phyloP scores from a whole-genome alignment of 176 grass and related monocot species.

The Canna indica region DNA sequence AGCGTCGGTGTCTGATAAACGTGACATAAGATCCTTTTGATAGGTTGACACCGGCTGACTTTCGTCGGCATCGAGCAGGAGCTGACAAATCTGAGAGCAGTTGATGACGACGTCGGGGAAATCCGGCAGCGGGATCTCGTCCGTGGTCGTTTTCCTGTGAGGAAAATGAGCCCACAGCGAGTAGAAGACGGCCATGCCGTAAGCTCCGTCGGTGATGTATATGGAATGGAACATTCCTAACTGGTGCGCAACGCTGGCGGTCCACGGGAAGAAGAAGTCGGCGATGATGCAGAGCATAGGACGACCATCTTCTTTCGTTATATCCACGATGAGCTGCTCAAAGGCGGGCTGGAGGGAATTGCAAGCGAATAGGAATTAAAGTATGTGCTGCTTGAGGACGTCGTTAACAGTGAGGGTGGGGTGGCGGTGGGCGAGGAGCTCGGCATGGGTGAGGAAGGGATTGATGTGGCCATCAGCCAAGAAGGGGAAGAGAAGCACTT shows the following conservation, averaged over 20 bases:
- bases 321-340: constrained; percentile 30
- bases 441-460: constrained; percentile 27
- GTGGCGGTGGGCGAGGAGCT: constrained; percentile 10
- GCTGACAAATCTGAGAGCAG: constrained; percentile 36
- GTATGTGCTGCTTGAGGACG: constrained; percentile 40
- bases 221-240: constrained; percentile 30
- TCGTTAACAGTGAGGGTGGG: constrained; percentile 23
- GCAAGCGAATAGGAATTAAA: constrained; percentile 34
- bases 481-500: constrained; percentile 33
- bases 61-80: constrained; percentile 12
- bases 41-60: constrained; percentile 35
- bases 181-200: constrained; percentile 34
- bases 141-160: constrained; percentile 13
- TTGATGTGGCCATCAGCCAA: constrained; percentile 28
- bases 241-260: constrained; percentile 24
- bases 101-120: constrained; percentile 38
- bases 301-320: neutral
- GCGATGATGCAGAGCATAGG: constrained; percentile 37
- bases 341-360: constrained; percentile 49
- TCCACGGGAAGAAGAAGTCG: constrained; percentile 53
- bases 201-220: constrained; percentile 41
- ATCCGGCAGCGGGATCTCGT: constrained; percentile 30
- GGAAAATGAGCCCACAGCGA: constrained; percentile 46
- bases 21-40: constrained; percentile 16
- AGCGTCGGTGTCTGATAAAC: constrained; percentile 23